Conservation (phyloP, 768 basidiomycete genomes). For the Pulveroboletus sp. region DNA sequence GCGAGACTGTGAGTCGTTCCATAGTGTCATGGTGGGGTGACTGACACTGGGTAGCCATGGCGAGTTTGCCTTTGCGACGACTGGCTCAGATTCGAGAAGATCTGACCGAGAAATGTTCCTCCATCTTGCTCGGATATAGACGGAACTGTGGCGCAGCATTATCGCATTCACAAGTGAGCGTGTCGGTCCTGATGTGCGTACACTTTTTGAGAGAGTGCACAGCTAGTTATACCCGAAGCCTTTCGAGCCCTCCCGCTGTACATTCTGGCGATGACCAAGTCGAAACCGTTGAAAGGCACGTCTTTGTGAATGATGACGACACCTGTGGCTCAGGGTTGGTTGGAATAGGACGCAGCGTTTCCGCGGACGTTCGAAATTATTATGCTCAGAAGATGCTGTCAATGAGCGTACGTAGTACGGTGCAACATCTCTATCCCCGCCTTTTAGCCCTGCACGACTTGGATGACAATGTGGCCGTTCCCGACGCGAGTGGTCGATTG, state of each 20-base stretch:
- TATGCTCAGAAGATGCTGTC: constrained; percentile 74
- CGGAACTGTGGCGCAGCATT: constrained; percentile 84
- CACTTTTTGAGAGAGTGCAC: constrained; percentile 6
- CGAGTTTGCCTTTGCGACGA: constrained; percentile 54
- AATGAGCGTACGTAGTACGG: constrained; percentile 63
- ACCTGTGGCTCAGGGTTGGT: constrained; percentile 5
- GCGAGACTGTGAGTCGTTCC: constrained; percentile 63
- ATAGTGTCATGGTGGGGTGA: not conserved
- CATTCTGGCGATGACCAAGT: constrained; percentile 78
- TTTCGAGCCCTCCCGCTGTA: constrained; percentile 85
- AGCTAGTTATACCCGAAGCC: constrained; percentile 95
- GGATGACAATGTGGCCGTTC: constrained; percentile 65
- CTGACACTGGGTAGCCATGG: constrained; percentile 53
- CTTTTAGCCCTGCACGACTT: constrained; percentile 88
- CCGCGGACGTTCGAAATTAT: constrained; percentile 91
- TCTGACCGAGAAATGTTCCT: constrained; percentile 79
- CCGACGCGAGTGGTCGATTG: constrained; percentile 59
- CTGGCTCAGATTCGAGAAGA: constrained; percentile 79
- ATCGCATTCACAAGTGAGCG: constrained; percentile 68
- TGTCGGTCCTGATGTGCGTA: not conserved
- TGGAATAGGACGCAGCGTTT: constrained; percentile 74
- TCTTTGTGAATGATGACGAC: constrained; percentile 1
- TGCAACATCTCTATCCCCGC: constrained; percentile 85
- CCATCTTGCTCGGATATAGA: constrained; percentile 82
- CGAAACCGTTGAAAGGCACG: constrained; percentile 89